Percentiles rank a stretch among this genome's conserved stretches.
phyloP scores from a whole-genome alignment of 2,329 filamentous ascomycete genomes.

The Colletotrichum melonis region DNA sequence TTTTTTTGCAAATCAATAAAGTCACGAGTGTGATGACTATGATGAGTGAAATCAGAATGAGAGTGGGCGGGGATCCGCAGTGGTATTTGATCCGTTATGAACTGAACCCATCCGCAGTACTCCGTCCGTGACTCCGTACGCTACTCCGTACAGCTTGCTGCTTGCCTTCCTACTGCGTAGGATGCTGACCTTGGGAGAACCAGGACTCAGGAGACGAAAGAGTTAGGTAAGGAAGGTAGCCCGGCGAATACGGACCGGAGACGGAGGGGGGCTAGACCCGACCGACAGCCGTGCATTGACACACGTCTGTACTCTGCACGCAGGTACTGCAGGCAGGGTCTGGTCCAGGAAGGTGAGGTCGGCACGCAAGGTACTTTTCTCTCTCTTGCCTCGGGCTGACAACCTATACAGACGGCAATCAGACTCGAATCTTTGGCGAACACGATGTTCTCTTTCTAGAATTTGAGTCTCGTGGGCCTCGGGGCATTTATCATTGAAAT shows the following conservation, averaged over 20 bases:
- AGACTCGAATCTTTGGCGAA: background rate
- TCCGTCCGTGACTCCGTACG: background rate
- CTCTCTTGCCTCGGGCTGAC: background rate
- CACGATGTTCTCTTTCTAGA: background rate
- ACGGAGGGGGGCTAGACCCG: background rate
- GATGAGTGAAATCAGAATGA: background rate
- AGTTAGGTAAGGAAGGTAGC: background rate
- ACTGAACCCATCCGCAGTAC: background rate
- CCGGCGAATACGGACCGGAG: background rate
- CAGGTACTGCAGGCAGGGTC: background rate
- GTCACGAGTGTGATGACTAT: background rate
- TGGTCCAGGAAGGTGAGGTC: background rate
- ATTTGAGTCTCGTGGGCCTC: background rate
- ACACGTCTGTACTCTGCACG: background rate
- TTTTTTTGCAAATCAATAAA: background rate
- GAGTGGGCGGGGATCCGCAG: constrained; percentile 18
- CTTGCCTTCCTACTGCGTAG: too few relatives aligned
- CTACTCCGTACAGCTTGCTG: background rate
- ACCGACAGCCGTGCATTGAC: background rate
- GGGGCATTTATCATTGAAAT: background rate
- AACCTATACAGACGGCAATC: background rate
- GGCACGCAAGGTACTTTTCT: background rate
- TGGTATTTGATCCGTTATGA: constrained; percentile 7
- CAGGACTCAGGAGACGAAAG: background rate
- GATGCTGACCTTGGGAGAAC: background rate